Evolutionary conservation across 2,329 filamentous ascomycete species (phyloP).

Genomic region (Aspergillus fructus): DNA sequence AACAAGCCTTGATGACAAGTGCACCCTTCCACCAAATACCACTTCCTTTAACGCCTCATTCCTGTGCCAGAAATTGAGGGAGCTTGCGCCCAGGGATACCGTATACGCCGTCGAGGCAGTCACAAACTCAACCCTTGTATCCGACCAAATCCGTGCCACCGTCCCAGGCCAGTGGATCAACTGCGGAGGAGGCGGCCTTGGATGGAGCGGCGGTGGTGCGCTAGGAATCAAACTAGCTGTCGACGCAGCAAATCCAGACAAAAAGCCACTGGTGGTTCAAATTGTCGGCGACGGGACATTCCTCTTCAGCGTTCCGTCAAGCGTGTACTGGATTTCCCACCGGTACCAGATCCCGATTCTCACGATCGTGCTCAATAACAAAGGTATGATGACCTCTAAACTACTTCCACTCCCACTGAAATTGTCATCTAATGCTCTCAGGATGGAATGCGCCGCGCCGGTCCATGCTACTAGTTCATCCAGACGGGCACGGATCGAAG

Average conservation of each 20-base stretch:
- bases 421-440: too few species aligned
- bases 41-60: slow-evolving; percentile 51
- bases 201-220: slow-evolving; percentile 75
- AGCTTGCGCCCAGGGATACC: slow-evolving; percentile 59
- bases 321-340: slow-evolving; percentile 68
- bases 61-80: slow-evolving; percentile 57
- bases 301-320: slow-evolving; percentile 64
- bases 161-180: slow-evolving; percentile 75
- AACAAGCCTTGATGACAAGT: too few species aligned
- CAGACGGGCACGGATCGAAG: slow-evolving; percentile 61
- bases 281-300: slow-evolving; percentile 69
- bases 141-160: slow-evolving; percentile 68
- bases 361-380: slow-evolving; percentile 68
- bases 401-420: too few species aligned
- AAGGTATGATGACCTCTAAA: slow-evolving; percentile 26
- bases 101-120: slow-evolving; percentile 79
- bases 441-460: slow-evolving; percentile 67
- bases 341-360: slow-evolving; percentile 66
- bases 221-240: slow-evolving; percentile 68
- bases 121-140: slow-evolving; percentile 63
- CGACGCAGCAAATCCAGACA: slow-evolving; percentile 51
- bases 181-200: slow-evolving; percentile 76
- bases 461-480: slow-evolving; percentile 64
- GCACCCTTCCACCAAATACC: too few species aligned
- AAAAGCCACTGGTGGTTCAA: slow-evolving; percentile 61